Conservation (phyloP, 2,329 filamentous ascomycete species). For the Neopestalotiopsis sp. region DNA sequence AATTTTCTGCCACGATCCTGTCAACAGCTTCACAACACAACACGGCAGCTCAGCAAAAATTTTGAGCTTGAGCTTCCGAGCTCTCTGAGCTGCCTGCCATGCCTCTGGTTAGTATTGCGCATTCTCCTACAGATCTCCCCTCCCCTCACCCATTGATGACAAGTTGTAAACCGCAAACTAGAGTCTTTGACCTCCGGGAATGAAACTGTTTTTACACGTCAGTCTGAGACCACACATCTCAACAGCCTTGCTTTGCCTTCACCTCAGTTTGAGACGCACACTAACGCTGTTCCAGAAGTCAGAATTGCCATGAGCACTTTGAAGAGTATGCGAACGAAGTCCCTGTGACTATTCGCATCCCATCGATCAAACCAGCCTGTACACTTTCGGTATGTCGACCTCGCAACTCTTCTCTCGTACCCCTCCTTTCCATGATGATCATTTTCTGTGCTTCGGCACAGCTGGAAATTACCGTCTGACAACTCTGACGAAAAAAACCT, state of each 20-base stretch:
- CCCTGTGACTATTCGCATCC: constrained; percentile 1
- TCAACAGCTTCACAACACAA: constrained; percentile 19
- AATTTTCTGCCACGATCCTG: constrained; percentile 24
- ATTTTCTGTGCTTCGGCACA: constrained; percentile 67
- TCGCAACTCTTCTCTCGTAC: neutral
- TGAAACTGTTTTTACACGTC: constrained; percentile 93
- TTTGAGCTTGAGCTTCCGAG: neutral
- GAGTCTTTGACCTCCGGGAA: constrained; percentile 92
- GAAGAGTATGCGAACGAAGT: neutral
- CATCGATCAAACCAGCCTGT: neutral
- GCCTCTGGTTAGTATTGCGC: constrained; percentile 26
- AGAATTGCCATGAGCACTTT: constrained; percentile 1
- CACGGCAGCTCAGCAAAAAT: neutral
- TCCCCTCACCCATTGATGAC: constrained; percentile 71
- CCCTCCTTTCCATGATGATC: constrained; percentile 63
- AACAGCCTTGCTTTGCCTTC: neutral
- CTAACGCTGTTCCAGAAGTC: constrained; percentile 27
- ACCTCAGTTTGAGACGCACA: constrained; percentile 11
- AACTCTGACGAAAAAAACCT: constrained; percentile 78
- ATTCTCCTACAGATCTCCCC: constrained; percentile 11
- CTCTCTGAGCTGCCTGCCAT: constrained; percentile 3
- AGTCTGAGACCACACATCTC: constrained; percentile 72
- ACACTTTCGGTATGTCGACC: neutral
- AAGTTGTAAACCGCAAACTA: constrained; percentile 79
- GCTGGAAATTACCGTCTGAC: constrained; percentile 98